Percentiles rank a stretch among this genome's conserved stretches.
These are phyloP conservation scores for Lobosporangium transversale DNA, from an alignment of 192 early-diverging fungal species.

Conservation along the genomic window DNA sequence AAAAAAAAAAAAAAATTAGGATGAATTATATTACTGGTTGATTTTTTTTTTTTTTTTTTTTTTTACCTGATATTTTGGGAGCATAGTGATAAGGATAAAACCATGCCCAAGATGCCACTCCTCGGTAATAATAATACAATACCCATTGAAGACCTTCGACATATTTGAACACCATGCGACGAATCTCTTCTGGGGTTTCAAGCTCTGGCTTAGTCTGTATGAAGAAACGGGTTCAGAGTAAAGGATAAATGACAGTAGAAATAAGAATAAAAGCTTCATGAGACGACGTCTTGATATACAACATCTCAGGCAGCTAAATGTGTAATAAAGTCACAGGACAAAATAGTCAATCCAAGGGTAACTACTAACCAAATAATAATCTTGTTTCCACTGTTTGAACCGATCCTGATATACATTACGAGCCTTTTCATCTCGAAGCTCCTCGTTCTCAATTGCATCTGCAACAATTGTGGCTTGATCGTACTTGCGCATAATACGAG, in stretches of 20 bases:
- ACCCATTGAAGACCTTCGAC: conserved; percentile 98
- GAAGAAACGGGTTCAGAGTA: neutral
- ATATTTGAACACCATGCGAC: conserved; percentile 76
- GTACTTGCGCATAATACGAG: conserved; percentile 66
- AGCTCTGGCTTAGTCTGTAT: conserved; percentile 57
- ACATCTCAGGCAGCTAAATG: too few species aligned
- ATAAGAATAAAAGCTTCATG: conserved; percentile 5
- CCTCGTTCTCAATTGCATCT: conserved; percentile 58
- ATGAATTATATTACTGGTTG: neutral
- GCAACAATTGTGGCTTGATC: conserved; percentile 62
- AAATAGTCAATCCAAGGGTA: neutral
- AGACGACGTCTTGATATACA: too few species aligned
- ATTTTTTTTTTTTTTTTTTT: neutral
- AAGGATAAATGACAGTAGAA: conserved; percentile 10
- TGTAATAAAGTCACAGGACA: neutral
- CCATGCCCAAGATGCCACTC: conserved; percentile 97
- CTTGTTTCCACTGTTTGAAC: conserved; percentile 68
- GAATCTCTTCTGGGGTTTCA: conserved; percentile 56
- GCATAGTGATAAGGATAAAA: conserved; percentile 98
- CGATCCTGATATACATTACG: conserved; percentile 83
- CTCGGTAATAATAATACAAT: conserved; percentile 95
- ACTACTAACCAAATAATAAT: conserved; percentile 65
- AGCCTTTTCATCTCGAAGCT: conserved; percentile 62
- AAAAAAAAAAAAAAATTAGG: neutral
- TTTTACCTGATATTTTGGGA: conserved; percentile 90